Percentiles rank a stretch among this genome's conserved stretches.
Evolutionary conservation across 2,329 filamentous ascomycete genomes (phyloP).

Genomic region (Epichloe bromicola): DNA sequence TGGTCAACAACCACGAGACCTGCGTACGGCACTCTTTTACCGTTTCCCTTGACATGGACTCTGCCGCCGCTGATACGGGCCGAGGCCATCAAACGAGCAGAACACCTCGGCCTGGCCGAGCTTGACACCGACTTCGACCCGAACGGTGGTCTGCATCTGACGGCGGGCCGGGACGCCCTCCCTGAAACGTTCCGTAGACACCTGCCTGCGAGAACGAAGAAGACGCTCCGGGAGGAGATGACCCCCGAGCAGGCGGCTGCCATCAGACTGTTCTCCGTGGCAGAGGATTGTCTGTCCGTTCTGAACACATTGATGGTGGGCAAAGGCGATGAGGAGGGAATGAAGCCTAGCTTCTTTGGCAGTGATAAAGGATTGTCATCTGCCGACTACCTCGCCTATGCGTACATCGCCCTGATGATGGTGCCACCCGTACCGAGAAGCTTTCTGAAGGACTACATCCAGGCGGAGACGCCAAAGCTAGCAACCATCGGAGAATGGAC

Average conservation of each 20-base stretch:
- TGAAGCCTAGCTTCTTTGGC: slow-evolving; percentile 20
- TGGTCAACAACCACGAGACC: slow-evolving; percentile 67
- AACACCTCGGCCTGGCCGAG: slow-evolving; percentile 54
- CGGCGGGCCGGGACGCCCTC: slow-evolving; percentile 22
- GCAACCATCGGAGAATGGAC: slow-evolving; percentile 18
- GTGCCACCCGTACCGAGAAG: slow-evolving; percentile 30
- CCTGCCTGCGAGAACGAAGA: slow-evolving; percentile 30
- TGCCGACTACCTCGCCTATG: slow-evolving; percentile 69
- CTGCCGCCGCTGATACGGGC: slow-evolving; percentile 62
- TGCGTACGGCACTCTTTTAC: slow-evolving; percentile 65
- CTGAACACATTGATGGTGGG: slow-evolving; percentile 42
- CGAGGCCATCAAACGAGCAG: slow-evolving; percentile 56
- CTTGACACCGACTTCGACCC: slow-evolving; percentile 47
- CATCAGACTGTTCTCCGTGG: slow-evolving; percentile 65
- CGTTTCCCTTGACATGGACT: slow-evolving; percentile 81
- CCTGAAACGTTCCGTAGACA: slow-evolving; percentile 28
- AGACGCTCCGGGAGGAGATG: slow-evolving; percentile 48
- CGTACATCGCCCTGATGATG: slow-evolving; percentile 65
- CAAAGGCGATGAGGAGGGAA: slow-evolving; percentile 12
- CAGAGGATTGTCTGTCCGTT: slow-evolving; percentile 57
- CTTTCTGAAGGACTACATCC: slow-evolving; percentile 29
- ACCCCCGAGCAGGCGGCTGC: slow-evolving; percentile 57
- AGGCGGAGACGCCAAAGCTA: slow-evolving; percentile 17
- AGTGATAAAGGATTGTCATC: slow-evolving; percentile 15
- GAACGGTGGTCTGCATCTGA: slow-evolving; percentile 23